Evolutionary conservation across 371 early-diverging fungal species (phyloP).

Genomic region (Mortierella sp.): DNA sequence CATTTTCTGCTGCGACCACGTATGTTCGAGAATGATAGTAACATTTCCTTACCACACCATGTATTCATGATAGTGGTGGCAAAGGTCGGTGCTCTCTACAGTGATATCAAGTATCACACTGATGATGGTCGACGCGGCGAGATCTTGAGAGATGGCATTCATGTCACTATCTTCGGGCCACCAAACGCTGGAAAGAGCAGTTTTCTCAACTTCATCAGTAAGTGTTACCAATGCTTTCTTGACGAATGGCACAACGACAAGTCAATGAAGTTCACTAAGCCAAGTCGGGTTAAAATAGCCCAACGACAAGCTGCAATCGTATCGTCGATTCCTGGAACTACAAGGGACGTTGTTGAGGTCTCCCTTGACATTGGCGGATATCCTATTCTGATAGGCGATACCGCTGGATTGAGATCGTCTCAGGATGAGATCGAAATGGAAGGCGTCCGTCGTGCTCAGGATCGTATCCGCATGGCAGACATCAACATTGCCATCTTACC

Average conservation of each 20-base stretch:
- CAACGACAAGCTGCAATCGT: conserved; percentile 85
- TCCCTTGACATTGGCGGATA: conserved; percentile 81
- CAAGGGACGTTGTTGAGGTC: conserved; percentile 82
- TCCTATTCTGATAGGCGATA: conserved; percentile 79
- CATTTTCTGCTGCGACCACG: no score
- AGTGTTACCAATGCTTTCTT: background rate
- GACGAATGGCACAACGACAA: background rate
- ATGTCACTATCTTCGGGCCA: conserved; percentile 80
- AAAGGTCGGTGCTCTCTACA: conserved; percentile 35
- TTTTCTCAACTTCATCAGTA: conserved; percentile 75
- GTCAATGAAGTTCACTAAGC: background rate
- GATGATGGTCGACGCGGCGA: conserved; percentile 78
- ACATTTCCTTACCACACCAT: no score
- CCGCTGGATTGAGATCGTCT: conserved; percentile 79
- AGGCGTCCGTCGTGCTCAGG: conserved; percentile 75
- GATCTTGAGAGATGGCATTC: conserved; percentile 77
- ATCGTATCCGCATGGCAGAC: conserved; percentile 30
- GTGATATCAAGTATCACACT: conserved; percentile 62
- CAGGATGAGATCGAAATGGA: conserved; percentile 77
- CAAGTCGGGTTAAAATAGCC: conserved; percentile 51
- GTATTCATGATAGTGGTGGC: conserved; percentile 16
- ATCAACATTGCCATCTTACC: conserved; percentile 48
- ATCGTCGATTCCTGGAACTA: conserved; percentile 83
- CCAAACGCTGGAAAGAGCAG: conserved; percentile 89
- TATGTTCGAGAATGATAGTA: no score